Evolutionary conservation across 2,329 filamentous ascomycete species (phyloP).

Genomic region (Helotiales sp.): DNA sequence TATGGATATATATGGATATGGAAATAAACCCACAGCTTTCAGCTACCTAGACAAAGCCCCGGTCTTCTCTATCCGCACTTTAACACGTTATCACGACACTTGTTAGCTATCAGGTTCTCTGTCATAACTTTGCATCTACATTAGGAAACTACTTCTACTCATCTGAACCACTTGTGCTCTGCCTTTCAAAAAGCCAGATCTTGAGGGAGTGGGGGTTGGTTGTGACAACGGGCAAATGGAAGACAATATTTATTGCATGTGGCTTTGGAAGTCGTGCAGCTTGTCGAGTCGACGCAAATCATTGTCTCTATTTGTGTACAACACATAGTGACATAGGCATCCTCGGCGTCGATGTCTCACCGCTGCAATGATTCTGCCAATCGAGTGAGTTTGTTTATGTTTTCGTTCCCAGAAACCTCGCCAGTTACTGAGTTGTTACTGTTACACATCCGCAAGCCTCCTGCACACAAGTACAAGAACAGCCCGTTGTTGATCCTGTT

Average conservation of each 20-base stretch:
- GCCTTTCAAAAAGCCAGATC: background rate
- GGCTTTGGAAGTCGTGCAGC: slow-evolving; percentile 2
- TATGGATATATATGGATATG: too few relatives aligned
- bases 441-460: slow-evolving; percentile 1
- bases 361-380: slow-evolving; percentile 3
- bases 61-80: background rate
- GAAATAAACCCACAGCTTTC: background rate
- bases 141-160: background rate
- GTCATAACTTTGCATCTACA: background rate
- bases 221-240: slow-evolving; percentile 2
- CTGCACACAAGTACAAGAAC: background rate
- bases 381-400: background rate
- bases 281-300: slow-evolving; percentile 5
- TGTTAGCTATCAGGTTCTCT: background rate
- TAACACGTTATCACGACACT: background rate
- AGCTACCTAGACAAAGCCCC: background rate
- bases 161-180: background rate
- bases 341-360: slow-evolving; percentile 11
- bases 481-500: background rate
- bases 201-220: background rate
- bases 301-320: background rate
- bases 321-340: background rate
- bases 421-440: slow-evolving; percentile 2
- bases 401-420: slow-evolving; percentile 12
- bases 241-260: background rate